Base-by-base conservation (phyloP, 129 eudicot species). In the Logfia minima region DNA sequence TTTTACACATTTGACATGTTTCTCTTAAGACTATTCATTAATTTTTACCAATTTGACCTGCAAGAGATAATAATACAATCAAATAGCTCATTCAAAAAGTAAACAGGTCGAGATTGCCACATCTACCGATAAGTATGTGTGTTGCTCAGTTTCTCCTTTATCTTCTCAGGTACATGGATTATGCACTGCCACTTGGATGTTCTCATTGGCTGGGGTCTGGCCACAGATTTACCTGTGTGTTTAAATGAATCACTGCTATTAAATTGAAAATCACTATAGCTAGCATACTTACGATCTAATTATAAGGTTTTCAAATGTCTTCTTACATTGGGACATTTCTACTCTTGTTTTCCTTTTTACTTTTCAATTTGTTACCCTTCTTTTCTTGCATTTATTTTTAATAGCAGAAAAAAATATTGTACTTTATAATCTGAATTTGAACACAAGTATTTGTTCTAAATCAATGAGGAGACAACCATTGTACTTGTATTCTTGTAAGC, bases 221-320 rank as follows among this genome's bases (percentile, higher is more conserved):
- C n/a, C n/a, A n/a, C n/a, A n/a, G n/a, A n/a, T 43, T 81, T 85
- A 24, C 98, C 98, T 3, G 72, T 82, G 45, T 90, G 96, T 71
- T 93, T 79, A 84, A 34, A 66, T 19, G 4, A 55, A 16, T 19
- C 13, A 11, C 6, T 28, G 19, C 32, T 6, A 14, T 14, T 6
- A 21, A 11, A 59, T 5, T 59, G 65, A 29, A 29, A 59, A 63
- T 59, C 52, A 11, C 14, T 37, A 66, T 80, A 68, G 80, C 29
- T 80, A 78, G 62, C 75, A 80, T 74, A 74, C 62, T 79, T 80
- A 65, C 58, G 29, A 79, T 74, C 52, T 68, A 80, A 70, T 52
- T 83, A 60, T 16, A 75, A 56, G 64, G 77, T 13, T 7, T 28
- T 39, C 48, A 39, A 61, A 79, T 75, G 59, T 78, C 74, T 77